A percentile compares a stretch with the other conserved stretches of the same genome.
These are phyloP conservation scores for Penicillium atrosanguineum DNA, from an alignment of 495 filamentous ascomycete genomes.

Conservation along the genomic window DNA sequence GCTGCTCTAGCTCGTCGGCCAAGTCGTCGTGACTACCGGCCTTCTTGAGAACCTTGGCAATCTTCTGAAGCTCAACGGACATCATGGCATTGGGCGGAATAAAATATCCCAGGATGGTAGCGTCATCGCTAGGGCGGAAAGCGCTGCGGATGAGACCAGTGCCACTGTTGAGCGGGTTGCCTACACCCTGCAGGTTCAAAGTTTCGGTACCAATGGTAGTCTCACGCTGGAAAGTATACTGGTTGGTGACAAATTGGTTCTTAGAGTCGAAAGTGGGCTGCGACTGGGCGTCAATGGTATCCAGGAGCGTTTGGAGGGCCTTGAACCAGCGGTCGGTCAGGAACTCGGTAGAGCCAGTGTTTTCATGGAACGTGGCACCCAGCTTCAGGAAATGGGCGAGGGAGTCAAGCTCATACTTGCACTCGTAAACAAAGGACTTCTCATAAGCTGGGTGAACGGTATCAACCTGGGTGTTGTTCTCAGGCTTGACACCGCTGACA, in stretches of 20 bases:
- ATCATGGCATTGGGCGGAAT: conserved; percentile 97
- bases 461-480: conserved; percentile 75
- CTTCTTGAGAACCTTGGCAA: conserved; percentile 62
- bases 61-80: conserved; percentile 80
- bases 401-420: conserved; percentile 98
- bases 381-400: conserved; percentile 88
- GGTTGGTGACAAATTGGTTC: conserved; percentile 62
- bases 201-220: conserved; percentile 90
- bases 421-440: conserved; percentile 84
- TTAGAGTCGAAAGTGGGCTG: conserved; percentile 72
- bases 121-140: conserved; percentile 96
- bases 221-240: conserved; percentile 80
- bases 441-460: conserved; percentile 84
- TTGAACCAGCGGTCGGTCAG: conserved; percentile 75
- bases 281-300: conserved; percentile 73
- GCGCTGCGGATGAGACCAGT: conserved; percentile 88
- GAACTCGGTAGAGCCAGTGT: conserved; percentile 74
- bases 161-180: conserved; percentile 83
- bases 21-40: conserved; percentile 53
- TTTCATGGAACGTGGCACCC: conserved; percentile 78
- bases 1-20: conserved; percentile 53
- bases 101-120: conserved; percentile 93
- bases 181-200: conserved; percentile 73
- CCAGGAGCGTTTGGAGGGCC: conserved; percentile 71
- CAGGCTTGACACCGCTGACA: conserved; percentile 67